Percentiles rank a stretch among this genome's conserved stretches.
Conservation (phyloP, 1,284 basidiomycete species). For the Irpex sp. region DNA sequence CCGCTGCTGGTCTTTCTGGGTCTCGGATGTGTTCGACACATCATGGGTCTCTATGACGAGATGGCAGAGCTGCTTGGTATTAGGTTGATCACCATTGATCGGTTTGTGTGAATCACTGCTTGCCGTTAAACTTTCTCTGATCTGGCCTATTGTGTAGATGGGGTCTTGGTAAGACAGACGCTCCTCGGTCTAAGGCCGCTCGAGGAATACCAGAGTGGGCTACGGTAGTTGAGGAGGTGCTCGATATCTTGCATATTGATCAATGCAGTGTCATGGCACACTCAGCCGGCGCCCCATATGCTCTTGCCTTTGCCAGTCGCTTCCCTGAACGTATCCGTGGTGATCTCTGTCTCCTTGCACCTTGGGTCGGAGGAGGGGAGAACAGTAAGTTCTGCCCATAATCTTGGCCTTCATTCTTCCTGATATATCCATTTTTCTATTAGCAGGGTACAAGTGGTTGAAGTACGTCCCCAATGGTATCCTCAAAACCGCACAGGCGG, state of each 20-base stretch:
- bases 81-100: constrained; percentile 91
- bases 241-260: constrained; percentile 77
- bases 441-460: constrained; percentile 90
- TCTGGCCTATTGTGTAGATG: constrained; percentile 48
- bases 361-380: constrained; percentile 94
- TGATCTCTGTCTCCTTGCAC: constrained; percentile 86
- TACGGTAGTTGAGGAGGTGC: constrained; percentile 83
- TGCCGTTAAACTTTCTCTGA: constrained; percentile 1
- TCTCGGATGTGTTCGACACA: constrained; percentile 89
- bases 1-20: constrained; percentile 93
- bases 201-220: constrained; percentile 91
- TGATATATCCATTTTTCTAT: neutral
- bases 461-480: constrained; percentile 94
- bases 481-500: constrained; percentile 92
- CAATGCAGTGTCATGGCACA: constrained; percentile 91
- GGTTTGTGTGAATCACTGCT: constrained; percentile 44
- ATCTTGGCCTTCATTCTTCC: constrained; percentile 1
- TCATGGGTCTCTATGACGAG: constrained; percentile 95
- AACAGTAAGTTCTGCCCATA: constrained; percentile 56
- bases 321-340: constrained; percentile 76
- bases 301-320: constrained; percentile 81
- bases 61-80: constrained; percentile 87
- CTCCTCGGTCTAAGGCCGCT: constrained; percentile 61
- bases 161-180: constrained; percentile 88
- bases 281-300: constrained; percentile 96